Conservation (phyloP, 768 basidiomycete genomes). For the Ephemerocybe angulata region DNA sequence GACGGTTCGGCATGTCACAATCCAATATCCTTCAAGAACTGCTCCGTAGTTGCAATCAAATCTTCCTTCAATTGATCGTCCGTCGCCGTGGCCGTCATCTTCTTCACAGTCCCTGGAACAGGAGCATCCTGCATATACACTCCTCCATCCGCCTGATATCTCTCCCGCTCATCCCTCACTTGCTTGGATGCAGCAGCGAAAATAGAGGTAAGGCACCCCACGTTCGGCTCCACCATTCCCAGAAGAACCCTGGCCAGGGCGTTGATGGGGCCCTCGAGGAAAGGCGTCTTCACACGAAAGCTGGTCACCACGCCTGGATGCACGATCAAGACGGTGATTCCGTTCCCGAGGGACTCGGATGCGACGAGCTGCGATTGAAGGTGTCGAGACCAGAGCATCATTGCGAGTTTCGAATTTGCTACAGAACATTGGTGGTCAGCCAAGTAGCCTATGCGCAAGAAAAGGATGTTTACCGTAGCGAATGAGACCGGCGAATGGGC, state of each 20-base stretch:
- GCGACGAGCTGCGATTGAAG: conserved; percentile 37
- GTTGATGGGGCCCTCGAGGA: conserved; percentile 9
- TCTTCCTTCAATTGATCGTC: conserved; percentile 33
- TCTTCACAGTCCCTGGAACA: conserved; percentile 22
- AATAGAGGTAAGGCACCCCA: conserved; percentile 34
- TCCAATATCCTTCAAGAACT: conserved; percentile 23
- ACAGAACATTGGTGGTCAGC: background rate
- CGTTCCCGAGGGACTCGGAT: background rate
- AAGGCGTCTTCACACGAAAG: conserved; percentile 17
- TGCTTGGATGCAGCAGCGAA: conserved; percentile 38
- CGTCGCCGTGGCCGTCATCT: conserved; percentile 24
- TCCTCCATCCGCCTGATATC: conserved; percentile 35
- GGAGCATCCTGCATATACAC: conserved; percentile 31
- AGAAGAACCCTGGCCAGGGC: conserved; percentile 6
- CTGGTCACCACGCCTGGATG: conserved; percentile 32
- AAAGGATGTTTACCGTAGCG: conserved; percentile 29
- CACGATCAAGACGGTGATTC: conserved; percentile 19
- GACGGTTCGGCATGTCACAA: background rate
- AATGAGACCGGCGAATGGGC: conserved; percentile 15
- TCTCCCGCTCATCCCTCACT: conserved; percentile 20
- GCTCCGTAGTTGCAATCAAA: conserved; percentile 36
- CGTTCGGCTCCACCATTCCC: conserved; percentile 17
- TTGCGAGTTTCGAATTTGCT: conserved; percentile 53
- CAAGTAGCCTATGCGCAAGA: background rate
- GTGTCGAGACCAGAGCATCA: conserved; percentile 45